These are phyloP conservation scores for Mycena maculata DNA, from an alignment of 768 basidiomycete genomes.

Conservation along the genomic window DNA sequence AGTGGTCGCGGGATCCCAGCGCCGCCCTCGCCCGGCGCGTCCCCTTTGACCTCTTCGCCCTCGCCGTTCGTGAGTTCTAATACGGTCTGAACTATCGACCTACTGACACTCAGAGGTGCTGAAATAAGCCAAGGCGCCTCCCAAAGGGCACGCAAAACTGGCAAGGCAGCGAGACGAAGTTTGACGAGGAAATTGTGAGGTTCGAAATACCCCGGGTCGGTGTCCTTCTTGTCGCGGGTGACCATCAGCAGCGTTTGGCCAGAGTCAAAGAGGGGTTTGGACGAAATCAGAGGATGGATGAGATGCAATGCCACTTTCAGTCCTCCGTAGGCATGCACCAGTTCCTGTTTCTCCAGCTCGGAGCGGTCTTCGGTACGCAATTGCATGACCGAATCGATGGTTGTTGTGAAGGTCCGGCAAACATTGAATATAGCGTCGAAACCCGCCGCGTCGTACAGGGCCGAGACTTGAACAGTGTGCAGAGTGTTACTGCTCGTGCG, in stretches of 20 bases:
- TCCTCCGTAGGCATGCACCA: constrained; percentile 82
- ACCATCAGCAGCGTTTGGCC: constrained; percentile 80
- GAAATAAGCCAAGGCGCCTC: constrained; percentile 83
- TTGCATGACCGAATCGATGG: constrained; percentile 66
- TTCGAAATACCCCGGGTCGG: constrained; percentile 84
- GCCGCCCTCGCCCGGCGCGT: constrained; percentile 50
- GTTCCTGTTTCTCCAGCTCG: constrained; percentile 67
- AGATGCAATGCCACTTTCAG: constrained; percentile 86
- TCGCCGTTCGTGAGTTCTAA: constrained; percentile 87
- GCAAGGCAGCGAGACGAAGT: constrained; percentile 76
- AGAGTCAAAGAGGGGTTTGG: constrained; percentile 87
- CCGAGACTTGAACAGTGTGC: constrained; percentile 84
- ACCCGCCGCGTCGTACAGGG: constrained; percentile 79
- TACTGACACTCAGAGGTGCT: constrained; percentile 79
- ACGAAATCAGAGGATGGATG: constrained; percentile 78
- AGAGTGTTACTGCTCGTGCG: constrained; percentile 78
- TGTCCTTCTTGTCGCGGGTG: constrained; percentile 83
- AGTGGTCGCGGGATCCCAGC: constrained; percentile 48
- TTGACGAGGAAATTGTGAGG: constrained; percentile 89
- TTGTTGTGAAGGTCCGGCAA: constrained; percentile 63
- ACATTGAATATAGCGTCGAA: constrained; percentile 73
- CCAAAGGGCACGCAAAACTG: constrained; percentile 80
- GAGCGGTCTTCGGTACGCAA: constrained; percentile 68
- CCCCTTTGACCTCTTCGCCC: constrained; percentile 74
- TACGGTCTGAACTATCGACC: constrained; percentile 79